A percentile compares a stretch with the other conserved stretches of the same genome.
Evolutionary conservation across 179 eudicot genomes (phyloP).

Genomic region (Silene vulgaris): DNA sequence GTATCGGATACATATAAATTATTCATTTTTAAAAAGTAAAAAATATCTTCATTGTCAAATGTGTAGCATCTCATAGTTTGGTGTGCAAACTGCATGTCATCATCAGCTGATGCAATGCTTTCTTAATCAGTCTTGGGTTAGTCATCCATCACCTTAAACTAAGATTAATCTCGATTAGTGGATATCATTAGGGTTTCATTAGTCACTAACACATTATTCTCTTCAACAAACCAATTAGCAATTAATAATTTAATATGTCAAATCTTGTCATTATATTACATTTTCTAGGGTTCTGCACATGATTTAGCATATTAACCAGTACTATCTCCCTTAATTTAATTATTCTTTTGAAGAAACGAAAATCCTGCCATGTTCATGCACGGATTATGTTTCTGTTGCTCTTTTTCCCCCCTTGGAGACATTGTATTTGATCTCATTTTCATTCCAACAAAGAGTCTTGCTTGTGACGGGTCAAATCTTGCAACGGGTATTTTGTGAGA

Average conservation of each 20-base stretch:
- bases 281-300: constrained; percentile 9
- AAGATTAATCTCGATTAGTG: background rate
- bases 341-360: background rate
- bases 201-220: background rate
- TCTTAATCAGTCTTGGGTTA: too few species aligned
- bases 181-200: constrained; percentile 14
- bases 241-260: background rate
- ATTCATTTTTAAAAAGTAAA: too few species aligned
- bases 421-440: too few species aligned
- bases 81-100: background rate
- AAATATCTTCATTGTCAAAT: background rate
- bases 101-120: background rate
- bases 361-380: constrained; percentile 6
- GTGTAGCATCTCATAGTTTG: background rate
- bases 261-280: background rate
- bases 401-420: background rate
- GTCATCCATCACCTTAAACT: too few species aligned
- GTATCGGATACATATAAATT: too few species aligned
- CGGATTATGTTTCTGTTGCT: background rate
- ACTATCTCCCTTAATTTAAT: background rate
- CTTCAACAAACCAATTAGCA: background rate
- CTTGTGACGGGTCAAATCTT: too few species aligned
- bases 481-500: too few species aligned
- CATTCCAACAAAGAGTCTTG: too few species aligned
- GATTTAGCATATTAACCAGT: background rate